Base-by-base conservation (phyloP, 768 basidiomycete species). In the Hygrophorus russula region DNA sequence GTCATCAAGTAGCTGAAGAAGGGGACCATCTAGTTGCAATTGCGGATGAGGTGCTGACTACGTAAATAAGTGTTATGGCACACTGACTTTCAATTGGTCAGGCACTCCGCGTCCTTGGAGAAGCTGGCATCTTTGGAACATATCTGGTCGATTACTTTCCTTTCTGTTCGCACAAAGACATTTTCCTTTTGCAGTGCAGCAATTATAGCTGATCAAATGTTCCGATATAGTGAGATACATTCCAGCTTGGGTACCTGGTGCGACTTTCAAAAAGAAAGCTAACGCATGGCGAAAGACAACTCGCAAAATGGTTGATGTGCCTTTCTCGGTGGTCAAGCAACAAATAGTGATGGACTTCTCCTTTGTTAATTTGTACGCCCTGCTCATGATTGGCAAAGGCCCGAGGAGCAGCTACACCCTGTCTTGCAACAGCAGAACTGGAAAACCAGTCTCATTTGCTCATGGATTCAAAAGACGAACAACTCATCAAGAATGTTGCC, bases 41-140 rank as follows among this genome's bases (percentile, higher is more conserved):
- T 17, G 67, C 67, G 13, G 24, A 24, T 24, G 24, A 24, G 24
- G 24, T 24, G 7, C 7, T 7, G 24, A 24, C 24, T 7, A 7
- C 24, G 24, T 24, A 24, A 3, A 3, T 24, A 24, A 7, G 24
- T 7, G 24, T 24, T 7, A 24, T 24, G 24, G 24, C 7, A 7
- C 7, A 7, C 24, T 24, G 24, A 24, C 24, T 3, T 24, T 24
- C 3, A 24, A 24, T 24, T 24, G 64, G 69, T 42, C 49, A 59
- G 35, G 66, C 68, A 3, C 43, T 69, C 17, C 53, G 58, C 5
- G 55, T 54, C 24, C 56, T 69, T 14, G 58, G 59, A 20, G 49
- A 56, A 29, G 67, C 65, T 8, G 67, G 65, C 3, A 59, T 67
- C 39, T 68, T 65, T 50, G 70, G 71, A 6, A 61, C 63, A 2